Conservation (phyloP, 352 stramenopile species). For the Phytophthora pini region DNA sequence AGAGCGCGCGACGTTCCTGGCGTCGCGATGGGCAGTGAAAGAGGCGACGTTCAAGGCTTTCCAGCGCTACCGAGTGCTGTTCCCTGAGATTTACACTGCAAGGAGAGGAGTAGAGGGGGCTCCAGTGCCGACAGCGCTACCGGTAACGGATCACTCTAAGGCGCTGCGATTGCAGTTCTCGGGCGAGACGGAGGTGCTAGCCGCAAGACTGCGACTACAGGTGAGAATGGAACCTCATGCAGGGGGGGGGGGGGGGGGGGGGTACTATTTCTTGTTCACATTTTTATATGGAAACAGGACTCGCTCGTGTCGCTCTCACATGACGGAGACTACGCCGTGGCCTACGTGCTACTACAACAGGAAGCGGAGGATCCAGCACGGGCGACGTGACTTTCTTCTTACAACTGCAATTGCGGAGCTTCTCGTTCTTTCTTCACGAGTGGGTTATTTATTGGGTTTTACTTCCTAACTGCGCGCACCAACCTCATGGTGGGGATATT, state of each 20-base stretch:
- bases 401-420: background rate
- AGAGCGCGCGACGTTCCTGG: constrained; percentile 63
- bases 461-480: constrained; percentile 10
- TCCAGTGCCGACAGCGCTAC: constrained; percentile 33
- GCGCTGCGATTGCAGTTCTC: constrained; percentile 63
- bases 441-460: constrained; percentile 16
- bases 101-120: constrained; percentile 3
- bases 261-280: constrained; percentile 1
- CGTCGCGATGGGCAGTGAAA: constrained; percentile 85
- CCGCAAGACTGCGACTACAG: constrained; percentile 56
- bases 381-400: background rate
- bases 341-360: constrained; percentile 80
- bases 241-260: no score
- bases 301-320: constrained; percentile 81
- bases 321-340: constrained; percentile 83
- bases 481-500: background rate
- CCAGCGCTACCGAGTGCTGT: constrained; percentile 76
- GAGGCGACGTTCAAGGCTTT: constrained; percentile 89
- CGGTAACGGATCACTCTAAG: constrained; percentile 39
- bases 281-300: constrained; percentile 37
- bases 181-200: constrained; percentile 61
- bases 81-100: constrained; percentile 69
- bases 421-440: background rate
- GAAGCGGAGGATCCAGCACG: constrained; percentile 12
- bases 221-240: constrained; percentile 24